phyloP scores from a whole-genome alignment of 2,329 filamentous ascomycete genomes.

The Pestalotiopsis sp. region DNA sequence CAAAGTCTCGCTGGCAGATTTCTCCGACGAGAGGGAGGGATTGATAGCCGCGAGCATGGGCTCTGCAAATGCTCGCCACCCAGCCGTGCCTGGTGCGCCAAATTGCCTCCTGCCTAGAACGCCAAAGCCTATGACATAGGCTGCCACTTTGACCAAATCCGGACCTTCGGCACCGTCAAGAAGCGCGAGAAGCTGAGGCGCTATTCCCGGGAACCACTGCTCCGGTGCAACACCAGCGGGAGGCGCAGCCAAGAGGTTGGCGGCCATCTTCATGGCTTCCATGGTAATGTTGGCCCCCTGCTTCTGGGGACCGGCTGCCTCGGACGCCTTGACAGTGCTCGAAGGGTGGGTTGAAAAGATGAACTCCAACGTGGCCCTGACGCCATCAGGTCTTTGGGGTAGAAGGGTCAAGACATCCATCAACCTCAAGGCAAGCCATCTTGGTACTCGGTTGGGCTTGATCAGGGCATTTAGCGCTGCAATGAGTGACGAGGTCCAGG shows the following conservation, averaged over 20 bases:
- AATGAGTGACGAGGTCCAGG: conserved; percentile 54
- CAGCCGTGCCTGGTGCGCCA: conserved; percentile 63
- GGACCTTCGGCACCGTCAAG: conserved; percentile 62
- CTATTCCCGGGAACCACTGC: conserved; percentile 62
- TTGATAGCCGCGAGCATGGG: conserved; percentile 59
- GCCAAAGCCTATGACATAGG: conserved; percentile 67
- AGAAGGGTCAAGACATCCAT: conserved; percentile 60
- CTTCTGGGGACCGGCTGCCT: conserved; percentile 50
- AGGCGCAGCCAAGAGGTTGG: conserved; percentile 62
- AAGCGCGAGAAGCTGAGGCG: conserved; percentile 62
- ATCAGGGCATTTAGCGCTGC: conserved; percentile 65
- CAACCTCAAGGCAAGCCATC: conserved; percentile 62
- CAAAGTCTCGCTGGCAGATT: conserved; percentile 19
- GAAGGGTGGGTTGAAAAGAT: conserved; percentile 70
- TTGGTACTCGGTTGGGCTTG: conserved; percentile 59
- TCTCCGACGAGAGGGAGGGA: conserved; percentile 35
- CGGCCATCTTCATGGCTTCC: conserved; percentile 67
- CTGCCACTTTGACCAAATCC: conserved; percentile 60
- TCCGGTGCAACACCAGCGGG: conserved; percentile 56
- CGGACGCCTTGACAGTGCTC: conserved; percentile 41
- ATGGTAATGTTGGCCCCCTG: conserved; percentile 67
- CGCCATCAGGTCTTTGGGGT: conserved; percentile 64
- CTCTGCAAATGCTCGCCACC: conserved; percentile 64
- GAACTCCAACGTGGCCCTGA: conserved; percentile 71
- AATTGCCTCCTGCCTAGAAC: conserved; percentile 65